These are phyloP conservation scores for Epichloe aotearoae DNA, from an alignment of 2,329 filamentous ascomycete species.

Conservation along the genomic window DNA sequence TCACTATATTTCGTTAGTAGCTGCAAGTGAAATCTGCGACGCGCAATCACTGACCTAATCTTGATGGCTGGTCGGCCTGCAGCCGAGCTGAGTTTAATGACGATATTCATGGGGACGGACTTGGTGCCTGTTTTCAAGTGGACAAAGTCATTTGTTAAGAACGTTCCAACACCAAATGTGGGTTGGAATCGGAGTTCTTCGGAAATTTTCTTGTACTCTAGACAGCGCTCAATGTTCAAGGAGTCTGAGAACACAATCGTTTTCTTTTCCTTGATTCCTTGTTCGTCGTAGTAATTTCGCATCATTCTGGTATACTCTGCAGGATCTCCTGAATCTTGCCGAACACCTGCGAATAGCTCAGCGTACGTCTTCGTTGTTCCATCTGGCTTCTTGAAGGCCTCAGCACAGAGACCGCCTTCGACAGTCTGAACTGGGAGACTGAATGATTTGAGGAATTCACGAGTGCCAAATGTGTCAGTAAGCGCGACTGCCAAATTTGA, in stretches of 20 bases:
- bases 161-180: slow-evolving; percentile 90
- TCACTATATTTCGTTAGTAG: slow-evolving; percentile 32
- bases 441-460: slow-evolving; percentile 77
- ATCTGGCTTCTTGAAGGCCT: slow-evolving; percentile 27
- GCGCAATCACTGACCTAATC: slow-evolving; percentile 42
- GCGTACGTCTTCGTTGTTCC: slow-evolving; percentile 54
- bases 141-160: slow-evolving; percentile 88
- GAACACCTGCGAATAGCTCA: slow-evolving; percentile 67
- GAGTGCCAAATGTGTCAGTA: slow-evolving; percentile 93
- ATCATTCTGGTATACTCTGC: slow-evolving; percentile 65
- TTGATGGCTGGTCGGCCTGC: slow-evolving; percentile 75
- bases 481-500: slow-evolving; percentile 74
- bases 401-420: slow-evolving; percentile 26
- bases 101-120: slow-evolving; percentile 87
- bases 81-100: slow-evolving; percentile 89
- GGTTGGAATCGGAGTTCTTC: slow-evolving; percentile 72
- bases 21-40: neutral
- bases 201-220: slow-evolving; percentile 77
- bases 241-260: slow-evolving; percentile 93
- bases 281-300: slow-evolving; percentile 64
- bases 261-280: slow-evolving; percentile 69
- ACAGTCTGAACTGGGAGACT: slow-evolving; percentile 44
- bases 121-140: slow-evolving; percentile 61
- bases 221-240: slow-evolving; percentile 76
- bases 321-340: slow-evolving; percentile 85